phyloP scores from a whole-genome alignment of 1,284 basidiomycete genomes.

The Volvariella volvacea region DNA sequence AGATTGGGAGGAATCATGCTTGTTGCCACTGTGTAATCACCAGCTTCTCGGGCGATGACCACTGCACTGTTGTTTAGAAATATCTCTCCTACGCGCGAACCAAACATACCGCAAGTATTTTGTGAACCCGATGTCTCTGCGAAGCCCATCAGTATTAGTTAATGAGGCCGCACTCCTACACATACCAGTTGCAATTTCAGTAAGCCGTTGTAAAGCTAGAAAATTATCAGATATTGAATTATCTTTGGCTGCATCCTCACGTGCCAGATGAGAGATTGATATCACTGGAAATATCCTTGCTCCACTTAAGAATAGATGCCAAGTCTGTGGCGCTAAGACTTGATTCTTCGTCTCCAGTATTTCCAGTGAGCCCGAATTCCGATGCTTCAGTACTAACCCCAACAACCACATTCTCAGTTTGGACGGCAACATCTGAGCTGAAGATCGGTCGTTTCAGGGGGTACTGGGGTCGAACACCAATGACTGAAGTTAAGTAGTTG shows the following conservation, averaged over 20 bases:
- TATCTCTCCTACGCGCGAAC: neutral
- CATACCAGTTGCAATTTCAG: conserved; percentile 61
- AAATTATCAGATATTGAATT: conserved; percentile 8
- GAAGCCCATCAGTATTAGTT: neutral
- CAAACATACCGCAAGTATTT: conserved; percentile 46
- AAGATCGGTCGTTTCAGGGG: conserved; percentile 49
- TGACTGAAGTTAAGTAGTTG: conserved; percentile 38
- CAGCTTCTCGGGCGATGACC: conserved; percentile 59
- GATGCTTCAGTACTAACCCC: conserved; percentile 25
- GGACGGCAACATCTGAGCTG: conserved; percentile 52
- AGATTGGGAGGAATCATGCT: conserved; percentile 51
- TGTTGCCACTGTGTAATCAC: conserved; percentile 63
- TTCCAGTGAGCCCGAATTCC: conserved; percentile 23
- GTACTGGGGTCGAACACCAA: conserved; percentile 37
- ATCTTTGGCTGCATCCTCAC: conserved; percentile 6
- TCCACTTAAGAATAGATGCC: conserved; percentile 61
- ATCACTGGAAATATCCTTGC: conserved; percentile 65
- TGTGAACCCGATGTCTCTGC: conserved; percentile 60
- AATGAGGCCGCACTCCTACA: conserved; percentile 1
- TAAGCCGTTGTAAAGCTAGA: conserved; percentile 54
- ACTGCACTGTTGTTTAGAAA: conserved; percentile 24
- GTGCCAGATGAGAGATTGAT: conserved; percentile 58
- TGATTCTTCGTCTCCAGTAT: conserved; percentile 44
- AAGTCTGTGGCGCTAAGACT: conserved; percentile 50
- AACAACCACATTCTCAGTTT: conserved; percentile 37